These are phyloP conservation scores for Symbiodinium pilosum DNA, from an alignment of 73 alveolate species.

Conservation along the genomic window DNA sequence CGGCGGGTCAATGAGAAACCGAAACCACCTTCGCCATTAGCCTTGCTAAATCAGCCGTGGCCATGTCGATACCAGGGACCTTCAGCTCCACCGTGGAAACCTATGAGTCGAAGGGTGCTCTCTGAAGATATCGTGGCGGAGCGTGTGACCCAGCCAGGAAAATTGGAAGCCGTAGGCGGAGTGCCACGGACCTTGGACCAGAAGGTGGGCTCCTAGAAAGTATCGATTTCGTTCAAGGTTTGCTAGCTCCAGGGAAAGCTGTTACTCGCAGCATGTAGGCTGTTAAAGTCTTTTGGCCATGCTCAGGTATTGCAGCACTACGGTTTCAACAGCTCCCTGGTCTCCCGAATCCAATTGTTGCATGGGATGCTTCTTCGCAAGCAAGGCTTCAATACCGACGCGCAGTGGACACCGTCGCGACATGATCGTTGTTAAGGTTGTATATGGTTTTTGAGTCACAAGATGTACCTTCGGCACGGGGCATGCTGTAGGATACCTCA, in stretches of 20 bases:
- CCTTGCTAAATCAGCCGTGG: background rate
- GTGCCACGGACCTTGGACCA: constrained; percentile 20
- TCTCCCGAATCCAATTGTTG: constrained; percentile 17
- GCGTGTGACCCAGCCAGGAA: background rate
- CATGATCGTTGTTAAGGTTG: too few relatives aligned
- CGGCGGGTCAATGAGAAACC: background rate
- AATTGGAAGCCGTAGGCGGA: background rate
- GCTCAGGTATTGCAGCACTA: constrained; percentile 69
- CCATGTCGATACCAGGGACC: too few relatives aligned
- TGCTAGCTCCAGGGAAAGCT: too few relatives aligned
- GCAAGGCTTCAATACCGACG: background rate
- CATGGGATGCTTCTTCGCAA: constrained; percentile 42
- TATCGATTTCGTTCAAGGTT: too few relatives aligned
- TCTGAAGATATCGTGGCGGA: background rate
- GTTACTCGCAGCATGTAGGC: too few relatives aligned
- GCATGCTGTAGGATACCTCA: too few relatives aligned
- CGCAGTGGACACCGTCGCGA: constrained; percentile 48
- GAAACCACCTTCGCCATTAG: background rate
- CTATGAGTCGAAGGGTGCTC: background rate
- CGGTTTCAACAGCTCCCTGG: constrained; percentile 11
- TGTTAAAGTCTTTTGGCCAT: too few relatives aligned
- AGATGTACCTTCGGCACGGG: too few relatives aligned
- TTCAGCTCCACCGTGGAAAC: background rate
- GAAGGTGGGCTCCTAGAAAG: background rate
- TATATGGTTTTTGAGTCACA: too few relatives aligned